Conservation (phyloP, 2,329 filamentous ascomycete species). For the Raffaelea albimanens region DNA sequence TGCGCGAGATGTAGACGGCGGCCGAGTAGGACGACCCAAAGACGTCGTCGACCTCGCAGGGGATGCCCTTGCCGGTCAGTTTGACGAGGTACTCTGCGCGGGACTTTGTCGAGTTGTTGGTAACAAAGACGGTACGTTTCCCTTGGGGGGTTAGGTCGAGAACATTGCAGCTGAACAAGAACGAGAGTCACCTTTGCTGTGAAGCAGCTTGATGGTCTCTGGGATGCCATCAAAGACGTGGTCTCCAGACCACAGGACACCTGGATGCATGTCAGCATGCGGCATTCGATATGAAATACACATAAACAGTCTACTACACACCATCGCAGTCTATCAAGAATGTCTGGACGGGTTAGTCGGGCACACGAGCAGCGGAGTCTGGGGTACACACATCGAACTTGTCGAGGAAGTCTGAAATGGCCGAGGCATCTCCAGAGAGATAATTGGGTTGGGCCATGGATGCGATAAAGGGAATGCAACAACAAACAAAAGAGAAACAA, state of each 20-base stretch:
- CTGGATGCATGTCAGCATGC: conserved; percentile 34
- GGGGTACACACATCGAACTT: conserved; percentile 72
- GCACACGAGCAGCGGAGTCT: no score
- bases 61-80: conserved; percentile 71
- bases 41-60: conserved; percentile 74
- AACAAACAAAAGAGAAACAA: not conserved
- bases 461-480: not conserved
- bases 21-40: conserved; percentile 94
- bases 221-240: conserved; percentile 77
- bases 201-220: conserved; percentile 75
- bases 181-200: conserved; percentile 57
- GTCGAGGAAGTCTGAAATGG: conserved; percentile 75
- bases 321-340: conserved; percentile 98
- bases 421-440: conserved; percentile 69
- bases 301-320: conserved; percentile 41
- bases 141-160: conserved; percentile 37
- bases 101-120: conserved; percentile 98
- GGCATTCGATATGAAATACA: no score
- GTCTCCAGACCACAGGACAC: conserved; percentile 94
- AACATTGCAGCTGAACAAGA: not conserved
- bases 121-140: conserved; percentile 91
- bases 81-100: conserved; percentile 89
- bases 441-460: conserved; percentile 36
- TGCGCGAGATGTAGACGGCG: conserved; percentile 89
- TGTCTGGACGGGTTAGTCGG: conserved; percentile 42